phyloP scores from a whole-genome alignment of 2,329 filamentous ascomycete genomes.

The Cryoendolithus antarcticus region DNA sequence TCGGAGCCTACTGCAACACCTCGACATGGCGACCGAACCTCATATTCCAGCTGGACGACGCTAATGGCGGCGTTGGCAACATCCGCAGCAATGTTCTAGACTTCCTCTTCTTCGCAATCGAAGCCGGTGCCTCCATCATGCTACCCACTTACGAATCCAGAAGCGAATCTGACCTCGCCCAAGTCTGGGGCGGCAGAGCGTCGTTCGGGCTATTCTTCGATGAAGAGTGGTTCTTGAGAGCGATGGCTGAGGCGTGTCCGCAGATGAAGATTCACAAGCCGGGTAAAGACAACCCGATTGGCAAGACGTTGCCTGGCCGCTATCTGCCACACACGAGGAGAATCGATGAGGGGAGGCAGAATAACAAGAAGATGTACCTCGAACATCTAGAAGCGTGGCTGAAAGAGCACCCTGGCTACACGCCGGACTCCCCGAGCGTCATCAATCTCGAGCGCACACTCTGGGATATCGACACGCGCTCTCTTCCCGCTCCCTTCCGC shows the following conservation, averaged over 20 bases:
- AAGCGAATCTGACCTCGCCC: conserved; percentile 8
- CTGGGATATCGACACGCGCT: conserved; percentile 21
- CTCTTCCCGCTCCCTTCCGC: conserved; percentile 13
- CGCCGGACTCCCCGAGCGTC: conserved; percentile 7
- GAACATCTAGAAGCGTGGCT: conserved; percentile 15
- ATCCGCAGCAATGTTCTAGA: conserved; percentile 35
- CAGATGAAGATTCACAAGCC: conserved; percentile 16
- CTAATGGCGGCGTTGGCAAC: conserved; percentile 32
- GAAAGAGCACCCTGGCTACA: conserved; percentile 5
- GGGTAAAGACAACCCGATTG: conserved; percentile 6
- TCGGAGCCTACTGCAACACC: conserved; percentile 22
- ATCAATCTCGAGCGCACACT: conserved; percentile 18
- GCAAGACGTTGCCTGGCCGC: conserved; percentile 9
- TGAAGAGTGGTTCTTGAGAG: conserved; percentile 15
- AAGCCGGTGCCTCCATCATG: conserved; percentile 32
- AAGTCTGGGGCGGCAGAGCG: conserved; percentile 14
- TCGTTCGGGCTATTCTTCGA: conserved; percentile 18
- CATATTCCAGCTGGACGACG: conserved; percentile 33
- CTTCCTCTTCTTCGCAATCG: conserved; percentile 36
- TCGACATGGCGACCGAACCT: conserved; percentile 31
- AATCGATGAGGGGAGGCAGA: conserved; percentile 11
- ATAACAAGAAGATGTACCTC: conserved; percentile 8
- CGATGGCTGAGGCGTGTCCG: conserved; percentile 14
- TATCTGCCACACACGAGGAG: conserved; percentile 15
- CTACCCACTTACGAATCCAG: conserved; percentile 10